phyloP scores from a whole-genome alignment of 805 yeast species.

The Candida odintsovae region DNA sequence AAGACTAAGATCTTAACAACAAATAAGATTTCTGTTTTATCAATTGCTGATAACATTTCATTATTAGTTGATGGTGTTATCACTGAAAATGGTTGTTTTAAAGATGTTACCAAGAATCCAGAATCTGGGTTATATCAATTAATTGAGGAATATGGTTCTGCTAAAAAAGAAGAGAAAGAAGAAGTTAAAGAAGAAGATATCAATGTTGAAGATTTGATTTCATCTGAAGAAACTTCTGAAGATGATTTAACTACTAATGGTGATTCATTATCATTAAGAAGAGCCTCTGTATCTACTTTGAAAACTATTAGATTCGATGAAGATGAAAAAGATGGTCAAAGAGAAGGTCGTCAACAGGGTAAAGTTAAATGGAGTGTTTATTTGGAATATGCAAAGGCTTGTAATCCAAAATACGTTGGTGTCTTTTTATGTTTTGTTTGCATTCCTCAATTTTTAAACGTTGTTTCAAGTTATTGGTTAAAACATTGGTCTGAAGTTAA shows the following conservation, averaged over 20 bases:
- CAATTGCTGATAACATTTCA: conserved; percentile 65
- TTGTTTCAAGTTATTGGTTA: conserved; percentile 81
- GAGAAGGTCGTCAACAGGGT: conserved; percentile 88
- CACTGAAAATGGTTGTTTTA: conserved; percentile 59
- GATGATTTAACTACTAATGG: conserved; percentile 24
- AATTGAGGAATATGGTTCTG: conserved; percentile 53
- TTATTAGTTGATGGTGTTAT: conserved; percentile 67
- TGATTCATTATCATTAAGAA: conserved; percentile 42
- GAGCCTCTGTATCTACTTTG: conserved; percentile 57
- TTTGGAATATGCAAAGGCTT: conserved; percentile 77
- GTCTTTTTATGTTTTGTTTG: conserved; percentile 51
- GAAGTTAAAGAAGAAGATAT: conserved; percentile 26
- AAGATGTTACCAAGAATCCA: conserved; percentile 40
- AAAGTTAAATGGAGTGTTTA: conserved; percentile 88
- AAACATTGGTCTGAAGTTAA: conserved; percentile 97
- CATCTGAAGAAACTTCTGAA: conserved; percentile 23
- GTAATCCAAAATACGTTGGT: conserved; percentile 62
- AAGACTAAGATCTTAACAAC: conserved; percentile 82
- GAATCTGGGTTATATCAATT: conserved; percentile 47
- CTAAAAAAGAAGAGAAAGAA: neutral
- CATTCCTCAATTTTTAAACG: conserved; percentile 54
- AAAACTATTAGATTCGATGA: conserved; percentile 31
- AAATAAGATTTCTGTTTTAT: conserved; percentile 76
- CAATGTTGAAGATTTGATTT: conserved; percentile 13
- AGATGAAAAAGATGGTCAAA: conserved; percentile 27